Evolutionary conservation across 371 early-diverging fungal genomes (phyloP), one percentile per base, ranked within the genome.

Genomic region (Catenaria anguillulae): DNA sequence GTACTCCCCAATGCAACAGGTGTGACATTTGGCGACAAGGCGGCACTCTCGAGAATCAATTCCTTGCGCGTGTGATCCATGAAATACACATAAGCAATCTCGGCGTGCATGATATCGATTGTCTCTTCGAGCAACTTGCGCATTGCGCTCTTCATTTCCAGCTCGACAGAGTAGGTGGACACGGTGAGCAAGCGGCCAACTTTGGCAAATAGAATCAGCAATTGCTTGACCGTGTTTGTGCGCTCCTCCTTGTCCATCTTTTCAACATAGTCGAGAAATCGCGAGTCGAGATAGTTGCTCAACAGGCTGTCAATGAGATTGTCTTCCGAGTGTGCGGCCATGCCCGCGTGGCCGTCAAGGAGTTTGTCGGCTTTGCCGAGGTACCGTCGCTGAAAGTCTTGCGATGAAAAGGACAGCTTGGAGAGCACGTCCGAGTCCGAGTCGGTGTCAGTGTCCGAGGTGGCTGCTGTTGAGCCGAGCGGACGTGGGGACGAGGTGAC

Each of bases 131-230:
- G 35, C 24, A 75, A 66, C 35, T 64, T 60, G 33, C 68, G 64
- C 54, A 76, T 46, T 5, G 73, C 68, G 15, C 56, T 42, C 31
- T 70, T 68, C n/a, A 71, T 31, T 24, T 75, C 65, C 10, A 68
- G 45, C 37, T 73, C 77, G 10, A 75, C 62, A 2, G 66, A 69
- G 37, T 35, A 63, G n/a, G 60, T 40, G 31, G 65, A 68, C 33
- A 70, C 70, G 13, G 65, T 24, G 4, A 76, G 63, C 10, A 75
- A 60, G 15, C 62, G 36, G 50, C 75, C 77, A 17, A 76, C 63
- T 48, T 71, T 71, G 62, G 71, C 65, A 46, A 75, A 72, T 29
- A 73, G 60, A 6, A 54, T 43, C 54, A 76, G 62, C 40, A 76
- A 60, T 50, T 71, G 66, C 52, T 66, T 65, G 33, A 76, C 61